These are phyloP conservation scores for Scedosporium minutisporum DNA, from an alignment of 2,329 filamentous ascomycete genomes.

Conservation along the genomic window DNA sequence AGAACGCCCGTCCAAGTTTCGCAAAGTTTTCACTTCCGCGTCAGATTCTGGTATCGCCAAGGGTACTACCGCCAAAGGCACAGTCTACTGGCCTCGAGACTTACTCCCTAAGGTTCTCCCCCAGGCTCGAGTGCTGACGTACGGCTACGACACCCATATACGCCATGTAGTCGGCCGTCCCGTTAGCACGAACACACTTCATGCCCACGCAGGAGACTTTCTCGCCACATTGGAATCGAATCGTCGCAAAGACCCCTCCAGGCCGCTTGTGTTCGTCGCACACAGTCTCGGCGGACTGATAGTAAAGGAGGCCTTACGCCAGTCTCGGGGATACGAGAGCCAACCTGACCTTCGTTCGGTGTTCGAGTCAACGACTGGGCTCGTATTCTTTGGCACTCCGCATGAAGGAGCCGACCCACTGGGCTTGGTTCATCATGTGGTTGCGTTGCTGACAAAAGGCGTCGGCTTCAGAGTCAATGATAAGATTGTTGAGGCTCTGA, in stretches of 20 bases:
- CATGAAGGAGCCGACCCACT: constrained; percentile 18
- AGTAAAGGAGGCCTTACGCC: constrained; percentile 17
- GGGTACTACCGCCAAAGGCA: background rate
- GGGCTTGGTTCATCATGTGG: constrained; percentile 13
- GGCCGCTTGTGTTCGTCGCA: constrained; percentile 20
- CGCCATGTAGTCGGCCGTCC: background rate
- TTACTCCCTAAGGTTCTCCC: background rate
- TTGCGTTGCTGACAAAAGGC: constrained; percentile 10
- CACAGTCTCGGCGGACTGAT: constrained; percentile 26
- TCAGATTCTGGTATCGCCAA: background rate
- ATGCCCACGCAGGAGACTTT: constrained; percentile 13
- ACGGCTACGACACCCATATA: background rate
- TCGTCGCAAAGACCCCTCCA: constrained; percentile 13
- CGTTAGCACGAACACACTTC: background rate
- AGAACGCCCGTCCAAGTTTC: background rate
- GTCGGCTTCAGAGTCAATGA: constrained; percentile 19
- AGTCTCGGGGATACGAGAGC: constrained; percentile 4
- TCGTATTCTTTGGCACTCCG: constrained; percentile 25
- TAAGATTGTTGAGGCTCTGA: constrained; percentile 21
- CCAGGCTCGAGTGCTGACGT: background rate
- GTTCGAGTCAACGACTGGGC: constrained; percentile 15
- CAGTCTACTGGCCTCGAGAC: constrained; percentile 5
- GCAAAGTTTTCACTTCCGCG: background rate
- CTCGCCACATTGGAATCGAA: constrained; percentile 20
- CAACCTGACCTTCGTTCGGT: constrained; percentile 10